Conservation (phyloP, 306 rosid species). For the Mimosa pudica region DNA sequence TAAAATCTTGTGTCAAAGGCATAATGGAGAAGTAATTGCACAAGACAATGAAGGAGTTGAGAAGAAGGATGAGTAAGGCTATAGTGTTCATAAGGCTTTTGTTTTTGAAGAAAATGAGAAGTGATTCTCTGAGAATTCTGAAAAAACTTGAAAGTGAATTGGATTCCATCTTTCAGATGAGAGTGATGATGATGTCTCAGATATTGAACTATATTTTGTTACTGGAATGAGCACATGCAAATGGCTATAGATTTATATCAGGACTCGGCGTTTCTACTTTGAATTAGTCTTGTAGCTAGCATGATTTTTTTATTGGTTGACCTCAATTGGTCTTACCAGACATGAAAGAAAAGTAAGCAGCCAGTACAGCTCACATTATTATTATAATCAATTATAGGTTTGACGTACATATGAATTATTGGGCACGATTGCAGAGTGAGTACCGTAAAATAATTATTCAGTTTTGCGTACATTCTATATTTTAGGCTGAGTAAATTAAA, state of each 20-base stretch:
- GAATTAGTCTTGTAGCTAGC: background rate
- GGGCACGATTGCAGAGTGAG: no score
- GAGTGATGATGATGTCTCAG: background rate
- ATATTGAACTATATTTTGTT: background rate
- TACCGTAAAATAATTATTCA: no score
- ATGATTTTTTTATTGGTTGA: no score
- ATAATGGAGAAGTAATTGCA: background rate
- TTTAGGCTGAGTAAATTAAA: no score
- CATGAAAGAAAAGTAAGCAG: background rate
- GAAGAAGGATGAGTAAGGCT: background rate
- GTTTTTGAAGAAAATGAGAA: background rate
- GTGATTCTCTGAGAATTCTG: background rate
- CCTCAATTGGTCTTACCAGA: background rate
- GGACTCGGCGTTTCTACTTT: background rate
- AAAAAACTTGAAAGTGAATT: background rate
- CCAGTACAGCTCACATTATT: no score
- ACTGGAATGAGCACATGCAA: background rate
- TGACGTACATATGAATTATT: no score
- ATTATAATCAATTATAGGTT: no score
- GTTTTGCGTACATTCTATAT: no score
- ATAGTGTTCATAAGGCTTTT: background rate
- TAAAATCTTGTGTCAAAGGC: background rate
- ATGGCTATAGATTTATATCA: background rate
- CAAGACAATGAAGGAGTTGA: background rate
- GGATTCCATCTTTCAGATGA: constrained; percentile 11